Evolutionary conservation across 345 rosid genomes (phyloP), one percentile per base, ranked within the genome.

Genomic region (Litchi chinensis): DNA sequence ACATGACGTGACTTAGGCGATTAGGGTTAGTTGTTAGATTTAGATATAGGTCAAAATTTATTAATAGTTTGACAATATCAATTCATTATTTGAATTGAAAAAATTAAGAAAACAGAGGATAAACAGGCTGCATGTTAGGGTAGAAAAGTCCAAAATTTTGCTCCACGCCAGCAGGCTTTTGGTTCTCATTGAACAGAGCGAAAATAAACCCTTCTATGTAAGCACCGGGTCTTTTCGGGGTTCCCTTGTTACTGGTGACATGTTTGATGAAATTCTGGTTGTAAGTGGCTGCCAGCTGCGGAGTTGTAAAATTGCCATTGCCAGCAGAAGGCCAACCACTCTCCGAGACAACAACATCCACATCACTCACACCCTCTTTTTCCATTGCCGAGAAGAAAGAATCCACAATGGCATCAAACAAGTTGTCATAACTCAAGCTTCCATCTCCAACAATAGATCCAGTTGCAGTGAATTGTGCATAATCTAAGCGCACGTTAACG

Each of bases 241-340:
- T 80, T 18, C 83, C 79, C 2, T 3, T 40, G 0, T 10, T 26
- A 10, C 56, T 70, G 5, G 13, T 10, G 18, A 76, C 21, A 52
- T 73, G 83, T 5, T 50, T 71, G 44, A 83, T 39, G 48, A 76
- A n/a, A 39, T 79, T 83, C 70, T 65, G 19, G 60, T 77, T 85
- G 43, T 85, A 85, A 0, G 66, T 62, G 0, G 28, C 39, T 0
- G 86, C 87, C 11, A 71, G 65, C 15, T 73, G 68, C 1, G 44
- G 78, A 11, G 85, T 83, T 2, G 87, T 73, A 10, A 76, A 19
- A 7, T 57, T 1, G 3, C 79, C 85, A 28, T 83, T 86, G 32
- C 84, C 91, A 9, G 71, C 78, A 0, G 87, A 84, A 18, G 89
- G 90, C 89, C 89, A 86, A 15, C 89, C 88, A 1, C 76, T 81